Conservation (phyloP, 345 rosid genomes). For the Salix caprea region DNA sequence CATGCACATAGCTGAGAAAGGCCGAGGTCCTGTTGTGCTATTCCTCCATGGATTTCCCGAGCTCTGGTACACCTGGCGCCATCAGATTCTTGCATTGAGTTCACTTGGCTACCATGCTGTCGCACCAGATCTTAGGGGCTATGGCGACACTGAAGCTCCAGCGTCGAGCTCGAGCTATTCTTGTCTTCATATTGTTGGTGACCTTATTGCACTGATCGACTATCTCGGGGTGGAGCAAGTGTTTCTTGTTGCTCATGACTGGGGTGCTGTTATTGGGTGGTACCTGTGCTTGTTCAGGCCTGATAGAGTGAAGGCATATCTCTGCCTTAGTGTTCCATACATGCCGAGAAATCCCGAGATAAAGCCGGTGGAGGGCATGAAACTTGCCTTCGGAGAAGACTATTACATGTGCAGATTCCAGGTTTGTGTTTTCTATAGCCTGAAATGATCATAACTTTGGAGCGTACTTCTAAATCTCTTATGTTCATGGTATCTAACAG, state of each 20-base stretch:
- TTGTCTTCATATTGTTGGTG: conserved; percentile 55
- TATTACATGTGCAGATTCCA: conserved; percentile 87
- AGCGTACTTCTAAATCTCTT: too few relatives aligned
- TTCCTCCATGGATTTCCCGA: conserved; percentile 87
- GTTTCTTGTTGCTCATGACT: conserved; percentile 69
- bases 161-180: conserved; percentile 43
- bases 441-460: not conserved
- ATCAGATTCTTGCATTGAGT: conserved; percentile 57
- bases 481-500: not conserved
- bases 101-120: conserved; percentile 56
- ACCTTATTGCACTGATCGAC: conserved; percentile 55
- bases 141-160: conserved; percentile 62
- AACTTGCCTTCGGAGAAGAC: conserved; percentile 62
- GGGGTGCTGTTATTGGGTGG: conserved; percentile 82
- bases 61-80: conserved; percentile 86
- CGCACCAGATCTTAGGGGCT: conserved; percentile 84
- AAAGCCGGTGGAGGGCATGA: conserved; percentile 50
- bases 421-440: conserved; percentile 30
- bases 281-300: conserved; percentile 65
- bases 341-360: conserved; percentile 54
- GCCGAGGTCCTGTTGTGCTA: conserved; percentile 50
- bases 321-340: conserved; percentile 62
- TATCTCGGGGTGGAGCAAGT: conserved; percentile 50
- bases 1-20: conserved; percentile 75
- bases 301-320: conserved; percentile 57